A percentile compares a stretch with the other conserved stretches of the same genome.
Evolutionary conservation across 2,329 filamentous ascomycete genomes (phyloP).

Genomic region (Orbilia oligospora): DNA sequence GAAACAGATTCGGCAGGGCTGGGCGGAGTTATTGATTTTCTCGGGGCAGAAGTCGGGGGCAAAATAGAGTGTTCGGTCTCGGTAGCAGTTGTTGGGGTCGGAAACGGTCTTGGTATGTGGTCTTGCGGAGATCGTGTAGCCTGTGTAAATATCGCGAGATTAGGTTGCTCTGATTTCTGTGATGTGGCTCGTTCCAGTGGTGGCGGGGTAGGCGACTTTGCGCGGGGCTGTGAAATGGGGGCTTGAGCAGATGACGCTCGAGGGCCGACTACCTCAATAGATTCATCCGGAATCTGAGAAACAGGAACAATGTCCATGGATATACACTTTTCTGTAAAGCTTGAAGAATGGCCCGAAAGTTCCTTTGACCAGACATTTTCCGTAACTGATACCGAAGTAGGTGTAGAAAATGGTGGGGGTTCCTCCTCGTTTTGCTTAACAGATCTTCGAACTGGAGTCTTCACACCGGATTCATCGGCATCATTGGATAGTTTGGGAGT

Average conservation of each 20-base stretch:
- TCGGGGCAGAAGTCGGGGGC: constrained; percentile 30
- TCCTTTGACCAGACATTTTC: constrained; percentile 8
- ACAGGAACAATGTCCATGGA: constrained; percentile 10
- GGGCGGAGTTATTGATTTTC: constrained; percentile 50
- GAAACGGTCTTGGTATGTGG: constrained; percentile 50
- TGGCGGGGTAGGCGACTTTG: constrained; percentile 43
- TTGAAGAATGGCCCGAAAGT: not conserved
- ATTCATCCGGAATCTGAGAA: constrained; percentile 10
- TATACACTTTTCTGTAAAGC: not conserved
- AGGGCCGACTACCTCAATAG: constrained; percentile 16
- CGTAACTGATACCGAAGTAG: not conserved
- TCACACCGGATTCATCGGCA: constrained; percentile 27
- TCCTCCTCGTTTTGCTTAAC: constrained; percentile 40
- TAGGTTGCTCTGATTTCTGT: constrained; percentile 54
- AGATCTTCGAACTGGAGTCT: constrained; percentile 41
- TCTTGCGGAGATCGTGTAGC: constrained; percentile 34
- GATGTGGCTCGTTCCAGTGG: constrained; percentile 36
- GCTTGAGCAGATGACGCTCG: constrained; percentile 27
- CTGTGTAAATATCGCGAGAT: constrained; percentile 56
- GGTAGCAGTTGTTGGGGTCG: constrained; percentile 56
- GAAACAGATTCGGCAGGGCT: constrained; percentile 52
- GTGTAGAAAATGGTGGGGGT: not conserved
- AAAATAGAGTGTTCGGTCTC: constrained; percentile 36
- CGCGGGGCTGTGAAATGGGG: constrained; percentile 43
- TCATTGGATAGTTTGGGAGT: constrained; percentile 33